Percentiles rank a stretch among this genome's conserved stretches.
Evolutionary conservation across 2,329 filamentous ascomycete genomes (phyloP).

Genomic region (Neopestalotiopsis sp.): DNA sequence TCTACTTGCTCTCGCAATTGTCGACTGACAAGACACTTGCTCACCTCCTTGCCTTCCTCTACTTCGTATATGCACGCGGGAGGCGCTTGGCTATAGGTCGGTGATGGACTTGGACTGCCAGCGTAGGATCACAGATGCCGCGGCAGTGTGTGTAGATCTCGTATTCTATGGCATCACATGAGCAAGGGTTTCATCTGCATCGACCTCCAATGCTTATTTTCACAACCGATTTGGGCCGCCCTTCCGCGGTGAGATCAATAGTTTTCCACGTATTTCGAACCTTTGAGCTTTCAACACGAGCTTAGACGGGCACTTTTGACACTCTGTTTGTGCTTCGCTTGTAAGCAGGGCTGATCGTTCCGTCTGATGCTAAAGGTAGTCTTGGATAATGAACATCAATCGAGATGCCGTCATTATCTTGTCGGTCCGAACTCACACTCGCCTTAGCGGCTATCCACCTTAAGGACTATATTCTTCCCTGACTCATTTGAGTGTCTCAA

Average conservation of each 20-base stretch:
- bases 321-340: neutral
- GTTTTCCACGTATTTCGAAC: neutral
- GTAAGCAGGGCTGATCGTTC: neutral
- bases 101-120: neutral
- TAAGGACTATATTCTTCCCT: neutral
- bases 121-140: conserved; percentile 4
- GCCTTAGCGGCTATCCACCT: neutral
- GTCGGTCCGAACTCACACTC: conserved; percentile 2
- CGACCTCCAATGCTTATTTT: conserved; percentile 11
- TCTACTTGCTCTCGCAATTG: neutral
- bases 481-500: neutral
- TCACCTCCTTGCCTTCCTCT: neutral
- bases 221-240: conserved; percentile 3
- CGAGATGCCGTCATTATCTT: conserved; percentile 9
- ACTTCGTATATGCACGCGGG: conserved; percentile 11
- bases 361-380: neutral
- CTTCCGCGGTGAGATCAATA: conserved; percentile 5
- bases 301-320: neutral
- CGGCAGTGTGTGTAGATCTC: conserved; percentile 6
- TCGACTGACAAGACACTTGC: neutral
- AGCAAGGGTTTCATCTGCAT: neutral
- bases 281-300: neutral
- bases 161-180: conserved; percentile 10
- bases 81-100: conserved; percentile 10
- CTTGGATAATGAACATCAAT: conserved; percentile 9